phyloP scores from a whole-genome alignment of 2,329 filamentous ascomycete species.

The Fusarium equiseti region DNA sequence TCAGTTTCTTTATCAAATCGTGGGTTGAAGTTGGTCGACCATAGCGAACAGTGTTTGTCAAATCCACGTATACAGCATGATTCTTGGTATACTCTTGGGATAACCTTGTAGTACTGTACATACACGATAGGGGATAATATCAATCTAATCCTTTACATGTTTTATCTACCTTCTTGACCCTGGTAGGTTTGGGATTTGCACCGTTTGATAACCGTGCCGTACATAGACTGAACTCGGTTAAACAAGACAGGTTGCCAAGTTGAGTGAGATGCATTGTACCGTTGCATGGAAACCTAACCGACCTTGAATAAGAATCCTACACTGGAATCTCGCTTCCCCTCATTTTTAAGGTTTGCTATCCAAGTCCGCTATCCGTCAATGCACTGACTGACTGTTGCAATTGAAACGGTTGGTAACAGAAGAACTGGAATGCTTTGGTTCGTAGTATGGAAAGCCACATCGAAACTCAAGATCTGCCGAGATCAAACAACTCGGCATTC shows the following conservation, averaged over 20 bases:
- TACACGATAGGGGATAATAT: background rate
- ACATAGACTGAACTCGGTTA: slow-evolving; percentile 19
- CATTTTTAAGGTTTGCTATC: slow-evolving; percentile 1
- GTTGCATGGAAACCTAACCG: slow-evolving; percentile 20
- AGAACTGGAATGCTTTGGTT: background rate
- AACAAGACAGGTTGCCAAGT: slow-evolving; percentile 1
- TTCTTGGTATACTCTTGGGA: background rate
- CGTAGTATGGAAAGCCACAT: background rate
- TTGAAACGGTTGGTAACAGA: background rate
- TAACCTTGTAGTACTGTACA: background rate
- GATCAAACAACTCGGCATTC: too few species aligned
- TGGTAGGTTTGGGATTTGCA: background rate
- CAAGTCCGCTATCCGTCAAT: background rate
- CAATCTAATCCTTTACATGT: background rate
- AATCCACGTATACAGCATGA: background rate
- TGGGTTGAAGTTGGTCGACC: background rate
- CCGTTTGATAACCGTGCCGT: slow-evolving; percentile 4
- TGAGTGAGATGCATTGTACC: slow-evolving; percentile 9
- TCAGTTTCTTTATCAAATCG: slow-evolving; percentile 1
- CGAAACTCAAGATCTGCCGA: background rate
- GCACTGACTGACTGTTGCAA: background rate
- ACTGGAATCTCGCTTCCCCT: slow-evolving; percentile 7
- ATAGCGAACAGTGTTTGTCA: background rate
- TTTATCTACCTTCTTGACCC: background rate
- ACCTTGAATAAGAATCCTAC: slow-evolving; percentile 1